Conservation (phyloP, 2,329 filamentous ascomycete genomes). For the Nannizziopsis barbatae region DNA sequence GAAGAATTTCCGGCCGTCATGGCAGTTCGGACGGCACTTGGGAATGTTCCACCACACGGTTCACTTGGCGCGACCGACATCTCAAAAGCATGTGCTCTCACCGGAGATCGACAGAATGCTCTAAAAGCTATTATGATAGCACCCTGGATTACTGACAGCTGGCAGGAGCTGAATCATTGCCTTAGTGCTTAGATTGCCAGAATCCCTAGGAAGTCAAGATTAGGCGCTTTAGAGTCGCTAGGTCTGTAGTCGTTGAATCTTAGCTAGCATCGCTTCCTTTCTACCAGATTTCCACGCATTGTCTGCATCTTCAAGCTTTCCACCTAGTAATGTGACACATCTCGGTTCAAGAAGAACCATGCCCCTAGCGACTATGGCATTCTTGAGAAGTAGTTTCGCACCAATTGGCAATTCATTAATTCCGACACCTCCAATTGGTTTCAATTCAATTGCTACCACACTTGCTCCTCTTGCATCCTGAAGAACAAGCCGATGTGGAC, state of each 20-base stretch:
- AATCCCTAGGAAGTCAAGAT: not conserved
- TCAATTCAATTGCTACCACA: constrained; percentile 62
- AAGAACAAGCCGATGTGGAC: constrained; percentile 68
- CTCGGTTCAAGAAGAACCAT: constrained; percentile 64
- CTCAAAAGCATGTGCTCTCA: constrained; percentile 61
- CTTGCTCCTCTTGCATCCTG: constrained; percentile 65
- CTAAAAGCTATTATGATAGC: constrained; percentile 68
- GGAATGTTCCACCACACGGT: constrained; percentile 62
- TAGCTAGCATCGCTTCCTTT: constrained; percentile 56
- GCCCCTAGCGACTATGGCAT: constrained; percentile 57
- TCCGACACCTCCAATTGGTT: constrained; percentile 52
- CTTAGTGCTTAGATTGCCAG: constrained; percentile 9
- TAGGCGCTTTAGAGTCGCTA: not conserved
- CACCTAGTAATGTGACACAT: constrained; percentile 64
- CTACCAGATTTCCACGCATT: constrained; percentile 62
- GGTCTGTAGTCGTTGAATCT: constrained; percentile 33
- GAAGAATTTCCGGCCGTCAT: constrained; percentile 55
- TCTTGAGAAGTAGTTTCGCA: constrained; percentile 63
- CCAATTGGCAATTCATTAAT: constrained; percentile 57
- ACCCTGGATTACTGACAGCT: constrained; percentile 61
- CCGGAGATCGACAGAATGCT: constrained; percentile 58
- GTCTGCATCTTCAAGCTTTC: constrained; percentile 73
- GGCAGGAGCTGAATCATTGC: constrained; percentile 41
- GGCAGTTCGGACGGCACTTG: constrained; percentile 66
- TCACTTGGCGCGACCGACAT: constrained; percentile 57